Base-by-base conservation (phyloP, 2,329 filamentous ascomycete genomes). In the Aspergillus eucalypticola region DNA sequence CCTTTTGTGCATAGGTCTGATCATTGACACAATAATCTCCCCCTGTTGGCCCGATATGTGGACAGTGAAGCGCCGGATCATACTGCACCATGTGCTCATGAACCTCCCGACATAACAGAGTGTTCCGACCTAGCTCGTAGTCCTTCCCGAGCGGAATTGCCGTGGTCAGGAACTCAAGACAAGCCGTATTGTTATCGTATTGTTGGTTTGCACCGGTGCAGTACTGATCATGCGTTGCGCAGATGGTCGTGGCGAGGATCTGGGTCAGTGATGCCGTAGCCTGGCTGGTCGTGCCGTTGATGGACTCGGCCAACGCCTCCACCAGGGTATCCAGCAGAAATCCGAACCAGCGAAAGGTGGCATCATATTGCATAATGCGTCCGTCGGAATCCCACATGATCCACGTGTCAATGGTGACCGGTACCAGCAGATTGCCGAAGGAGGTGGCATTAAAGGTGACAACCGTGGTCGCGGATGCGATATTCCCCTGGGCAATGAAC, bases 71-170 rank as follows among this genome's bases (percentile, higher is more conserved):
- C 2, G 62, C 60, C 0, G 70, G 70, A n/a, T 67, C 62, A 50
- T 67, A 69, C 52, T 63, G 65, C 15, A 72, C 68, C 69, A 71
- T 71, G 54, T 69, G 68, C 58, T 71, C 67, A 56, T 73, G 68
- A 19, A 72, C 67, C 54, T 71, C 65, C 0, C 70, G 67, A 46
- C 68, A 72, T 5, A 73, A 63, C 41, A 73, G 44, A 1, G 70
- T 71, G 32, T 73, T 61, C 0, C 64, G 50, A 1, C 70, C 69
- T 4, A 73, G 52, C 53, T 72, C 69, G 35, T 66, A 65, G 1
- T 60, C 58, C 46, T 68, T 63, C 1, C 70, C 70, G 23, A 73
- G 70, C 2, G 66, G 65, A 1, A 63, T 54, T 8, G 62, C 50
- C 17, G 63, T 29, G 0, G 65, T 69, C 54, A 72, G 32, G 42